Conservation (phyloP, 1,284 basidiomycete genomes). For the Melanopsichium pennsylvanicum region DNA sequence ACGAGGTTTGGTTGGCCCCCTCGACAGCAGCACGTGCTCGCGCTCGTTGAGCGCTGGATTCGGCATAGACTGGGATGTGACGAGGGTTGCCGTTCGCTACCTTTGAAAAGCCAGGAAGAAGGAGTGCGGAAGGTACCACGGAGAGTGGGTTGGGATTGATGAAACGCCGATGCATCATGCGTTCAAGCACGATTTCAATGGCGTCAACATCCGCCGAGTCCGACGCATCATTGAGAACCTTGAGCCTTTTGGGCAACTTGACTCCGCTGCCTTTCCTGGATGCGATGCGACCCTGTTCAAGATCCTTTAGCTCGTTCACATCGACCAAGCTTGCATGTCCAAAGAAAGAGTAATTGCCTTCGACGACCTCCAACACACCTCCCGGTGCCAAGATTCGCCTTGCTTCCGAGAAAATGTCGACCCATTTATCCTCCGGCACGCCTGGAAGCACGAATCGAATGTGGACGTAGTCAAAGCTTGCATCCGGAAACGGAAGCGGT, state of each 20-base stretch:
- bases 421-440: constrained; percentile 53
- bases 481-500: constrained; percentile 53
- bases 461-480: constrained; percentile 56
- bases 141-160: constrained; percentile 46
- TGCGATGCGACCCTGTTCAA: constrained; percentile 21
- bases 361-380: constrained; percentile 47
- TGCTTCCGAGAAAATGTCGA: constrained; percentile 35
- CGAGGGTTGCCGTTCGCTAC: constrained; percentile 45
- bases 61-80: constrained; percentile 42
- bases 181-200: constrained; percentile 40
- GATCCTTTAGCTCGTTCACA: constrained; percentile 31
- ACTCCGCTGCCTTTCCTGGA: constrained; percentile 3
- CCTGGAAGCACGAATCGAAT: constrained; percentile 37
- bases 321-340: constrained; percentile 43
- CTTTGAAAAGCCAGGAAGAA: constrained; percentile 35
- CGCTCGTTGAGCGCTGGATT: constrained; percentile 43
- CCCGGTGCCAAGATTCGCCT: constrained; percentile 46
- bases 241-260: constrained; percentile 33
- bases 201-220: constrained; percentile 33
- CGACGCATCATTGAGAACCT: constrained; percentile 22
- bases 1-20: constrained; percentile 2
- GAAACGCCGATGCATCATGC: constrained; percentile 45
- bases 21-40: constrained; percentile 6
- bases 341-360: constrained; percentile 46
- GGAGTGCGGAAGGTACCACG: constrained; percentile 34